Evolutionary conservation across 139 green algal species (phyloP).

Genomic region (Chlamydomonas sp.): DNA sequence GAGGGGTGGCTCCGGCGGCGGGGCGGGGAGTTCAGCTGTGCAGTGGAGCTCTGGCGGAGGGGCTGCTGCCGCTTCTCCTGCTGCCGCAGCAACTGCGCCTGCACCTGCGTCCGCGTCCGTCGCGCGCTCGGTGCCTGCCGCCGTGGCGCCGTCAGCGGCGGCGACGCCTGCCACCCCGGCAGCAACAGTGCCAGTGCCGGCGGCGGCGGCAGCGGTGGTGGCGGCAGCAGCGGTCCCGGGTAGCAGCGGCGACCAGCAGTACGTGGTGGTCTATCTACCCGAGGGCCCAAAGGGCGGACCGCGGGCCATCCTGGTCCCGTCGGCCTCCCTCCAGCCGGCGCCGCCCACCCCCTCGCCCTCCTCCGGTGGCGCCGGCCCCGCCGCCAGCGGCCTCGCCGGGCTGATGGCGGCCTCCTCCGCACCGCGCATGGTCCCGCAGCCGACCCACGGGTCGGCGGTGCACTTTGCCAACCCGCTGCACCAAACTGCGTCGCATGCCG

Average conservation of each 20-base stretch:
- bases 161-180: background rate
- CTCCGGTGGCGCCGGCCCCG: background rate
- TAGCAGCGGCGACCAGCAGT: slow-evolving; percentile 3
- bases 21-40: too few relatives aligned
- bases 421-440: too few relatives aligned
- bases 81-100: background rate
- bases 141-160: background rate
- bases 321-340: background rate
- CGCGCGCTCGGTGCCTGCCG: background rate
- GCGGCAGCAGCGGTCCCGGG: too few relatives aligned
- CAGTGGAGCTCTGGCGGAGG: too few relatives aligned
- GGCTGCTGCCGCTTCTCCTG: too few relatives aligned
- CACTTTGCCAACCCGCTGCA: too few relatives aligned
- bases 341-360: background rate
- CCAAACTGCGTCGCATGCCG: too few relatives aligned
- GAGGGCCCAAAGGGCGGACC: slow-evolving; percentile 9
- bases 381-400: background rate
- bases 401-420: too few relatives aligned
- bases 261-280: slow-evolving; percentile 25
- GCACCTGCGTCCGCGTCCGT: background rate
- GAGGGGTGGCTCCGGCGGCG: too few relatives aligned
- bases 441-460: too few relatives aligned
- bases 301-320: slow-evolving; percentile 16
- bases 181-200: background rate
- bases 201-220: background rate